These are phyloP conservation scores for Fusarium chaquense DNA, from an alignment of 2,329 filamentous ascomycete genomes.

Conservation along the genomic window DNA sequence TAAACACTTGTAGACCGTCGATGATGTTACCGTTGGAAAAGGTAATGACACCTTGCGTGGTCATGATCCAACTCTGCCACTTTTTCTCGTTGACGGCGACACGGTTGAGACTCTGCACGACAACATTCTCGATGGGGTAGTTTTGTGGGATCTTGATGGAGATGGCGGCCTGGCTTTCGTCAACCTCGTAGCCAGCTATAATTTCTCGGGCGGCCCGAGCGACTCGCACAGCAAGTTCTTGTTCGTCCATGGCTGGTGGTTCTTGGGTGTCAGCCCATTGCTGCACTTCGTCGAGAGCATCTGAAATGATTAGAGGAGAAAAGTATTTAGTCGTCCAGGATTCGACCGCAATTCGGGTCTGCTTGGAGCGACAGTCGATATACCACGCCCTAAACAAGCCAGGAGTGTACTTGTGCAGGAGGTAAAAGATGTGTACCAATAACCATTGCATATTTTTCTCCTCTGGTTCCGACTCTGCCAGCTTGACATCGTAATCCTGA, in stretches of 20 bases:
- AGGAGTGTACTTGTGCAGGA: conserved; percentile 80
- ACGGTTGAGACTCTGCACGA: conserved; percentile 81
- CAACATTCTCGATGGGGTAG: conserved; percentile 85
- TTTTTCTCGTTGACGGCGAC: conserved; percentile 91
- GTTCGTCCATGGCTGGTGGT: conserved; percentile 61
- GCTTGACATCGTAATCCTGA: conserved; percentile 63
- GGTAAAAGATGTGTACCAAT: conserved; percentile 86
- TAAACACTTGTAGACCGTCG: conserved; percentile 87
- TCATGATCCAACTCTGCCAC: conserved; percentile 91
- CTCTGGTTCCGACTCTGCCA: conserved; percentile 68
- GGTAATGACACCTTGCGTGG: conserved; percentile 90
- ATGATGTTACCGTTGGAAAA: conserved; percentile 91
- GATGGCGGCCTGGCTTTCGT: conserved; percentile 87
- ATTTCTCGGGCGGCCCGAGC: conserved; percentile 79
- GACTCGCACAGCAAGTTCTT: conserved; percentile 75
- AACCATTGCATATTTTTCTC: conserved; percentile 86
- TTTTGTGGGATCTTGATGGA: conserved; percentile 82
- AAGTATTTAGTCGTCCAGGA: conserved; percentile 88
- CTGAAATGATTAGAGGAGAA: conserved; percentile 75
- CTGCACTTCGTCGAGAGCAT: conserved; percentile 75
- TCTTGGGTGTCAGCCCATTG: conserved; percentile 72
- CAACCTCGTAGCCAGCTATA: conserved; percentile 85
- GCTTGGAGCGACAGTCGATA: conserved; percentile 81
- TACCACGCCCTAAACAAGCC: conserved; percentile 87
- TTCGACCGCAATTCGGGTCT: conserved; percentile 83